Evolutionary conservation across 106 monocot species (phyloP), one percentile per base, ranked within the genome.

Genomic region (Platanthera guangdongensis): DNA sequence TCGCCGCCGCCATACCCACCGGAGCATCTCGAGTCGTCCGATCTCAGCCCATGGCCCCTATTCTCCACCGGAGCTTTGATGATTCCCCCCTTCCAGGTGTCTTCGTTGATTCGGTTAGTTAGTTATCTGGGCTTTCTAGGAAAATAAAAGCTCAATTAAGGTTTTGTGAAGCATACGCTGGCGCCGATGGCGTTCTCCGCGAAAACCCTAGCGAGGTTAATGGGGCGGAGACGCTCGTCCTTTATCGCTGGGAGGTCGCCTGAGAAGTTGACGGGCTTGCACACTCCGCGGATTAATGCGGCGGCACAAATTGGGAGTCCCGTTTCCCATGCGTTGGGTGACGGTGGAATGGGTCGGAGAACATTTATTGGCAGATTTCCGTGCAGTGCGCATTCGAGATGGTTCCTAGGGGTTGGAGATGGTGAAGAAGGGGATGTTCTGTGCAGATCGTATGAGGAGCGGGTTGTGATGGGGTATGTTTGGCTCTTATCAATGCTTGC

Each of bases 391-490:
- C 97, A 92, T 30, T 79, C 74, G 8, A 87, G 97, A 72, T 64
- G 82, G 75, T 94, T 99, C 74, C 80, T 94, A 13, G 92, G 97
- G 4, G 89, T 91, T 30, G 94, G 97, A 14, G 91, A 99, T 78
- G 94, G 89, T n/a, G 91, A 89, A 15, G 97, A 99, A 78, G 91
- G 87, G 14, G 82, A 75, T 80, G 80, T 79, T n/a, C 85, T 99
- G 30, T 84, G 94, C 0, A 99, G 89, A 82, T 73, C 60, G 14
- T 81, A 94, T 30, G 88, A 91, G 74, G 94, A 99, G 80, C 88
- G 78, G 80, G 82, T 82, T 11, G 86, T 94, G 22, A 86, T 99
- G 50, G 97, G 97, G 94, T 99, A 92, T 51, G 81, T 54, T 52
- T 25, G 8, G 50, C 19, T 51, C 46, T 22, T 72, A 22, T 22